Base-by-base conservation (phyloP, 2,329 filamentous ascomycete species). In the Aspergillus texensis region DNA sequence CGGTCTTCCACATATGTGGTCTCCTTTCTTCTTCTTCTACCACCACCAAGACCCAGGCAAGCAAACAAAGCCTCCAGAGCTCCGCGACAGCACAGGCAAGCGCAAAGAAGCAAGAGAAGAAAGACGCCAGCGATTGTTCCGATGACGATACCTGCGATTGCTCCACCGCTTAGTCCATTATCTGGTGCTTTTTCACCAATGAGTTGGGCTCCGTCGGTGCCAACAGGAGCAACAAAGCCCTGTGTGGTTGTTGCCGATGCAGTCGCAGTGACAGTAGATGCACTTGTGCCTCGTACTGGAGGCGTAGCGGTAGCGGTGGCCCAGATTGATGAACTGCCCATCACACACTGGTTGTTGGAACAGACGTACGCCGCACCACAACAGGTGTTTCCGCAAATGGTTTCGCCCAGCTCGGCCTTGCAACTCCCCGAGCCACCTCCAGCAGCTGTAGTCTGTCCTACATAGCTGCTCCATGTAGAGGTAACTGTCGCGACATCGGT, bases 401-500 rank as follows among this genome's bases (percentile, higher is more conserved):
- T 75, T 66, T 83, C 78, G 46, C 79, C 80, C 24, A 82, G 67
- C 3, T 80, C 78, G 55, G 77, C 77, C 57, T 81, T 79, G 77
- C 86, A 89, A 58, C 75, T 72, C 59, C 72, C 64, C 64, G 73
- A 53, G 70, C 70, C 62, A 62, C 66, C 65, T 50, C 48, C 28
- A 21, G 72, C 58, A 12, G 68, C 63, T 62, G 63, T 66, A 26
- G 70, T 62, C 10, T 73, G 68, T 59, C 74, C 57, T 66, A 75
- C 34, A 58, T 72, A 73, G 46, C 76, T 78, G 73, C 85, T 88
- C 74, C 82, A 84, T 36, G 85, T 82, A 8, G 81, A 82, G 6
- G 86, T 88, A 62, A 80, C 77, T 3, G 85, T 87, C 50, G 83
- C 74, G 8, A 82, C 76, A 58, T 83, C 83, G 14, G 85, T 88